Conservation (phyloP, 1,284 basidiomycete genomes). For the Cystobasidium pallidum region DNA sequence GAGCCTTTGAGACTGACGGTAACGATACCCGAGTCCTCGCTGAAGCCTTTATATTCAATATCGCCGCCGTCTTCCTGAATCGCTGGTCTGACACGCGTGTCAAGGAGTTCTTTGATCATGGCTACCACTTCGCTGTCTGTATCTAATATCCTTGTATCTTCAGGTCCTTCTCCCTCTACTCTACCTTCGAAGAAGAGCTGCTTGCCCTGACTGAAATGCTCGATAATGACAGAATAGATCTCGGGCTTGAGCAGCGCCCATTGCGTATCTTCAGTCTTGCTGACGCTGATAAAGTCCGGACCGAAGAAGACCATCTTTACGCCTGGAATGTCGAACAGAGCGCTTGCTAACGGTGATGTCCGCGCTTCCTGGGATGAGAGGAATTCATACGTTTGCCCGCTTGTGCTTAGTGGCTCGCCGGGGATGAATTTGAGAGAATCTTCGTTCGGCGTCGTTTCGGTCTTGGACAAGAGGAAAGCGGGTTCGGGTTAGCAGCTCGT, state of each 20-base stretch:
- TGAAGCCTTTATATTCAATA: constrained; percentile 63
- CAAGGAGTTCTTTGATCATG: constrained; percentile 97
- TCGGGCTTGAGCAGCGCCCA: constrained; percentile 98
- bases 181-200: constrained; percentile 77
- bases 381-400: constrained; percentile 85
- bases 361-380: constrained; percentile 83
- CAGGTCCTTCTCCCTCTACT: constrained; percentile 75
- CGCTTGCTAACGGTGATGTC: constrained; percentile 84
- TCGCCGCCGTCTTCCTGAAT: constrained; percentile 93
- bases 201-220: constrained; percentile 88
- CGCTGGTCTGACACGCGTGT: constrained; percentile 90
- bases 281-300: constrained; percentile 96
- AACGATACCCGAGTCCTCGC: constrained; percentile 62
- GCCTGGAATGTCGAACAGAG: constrained; percentile 90
- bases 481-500: neutral
- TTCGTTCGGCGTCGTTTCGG: constrained; percentile 94
- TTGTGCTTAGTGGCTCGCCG: constrained; percentile 81
- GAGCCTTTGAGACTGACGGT: constrained; percentile 91
- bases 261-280: constrained; percentile 80
- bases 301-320: constrained; percentile 89
- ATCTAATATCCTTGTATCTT: constrained; percentile 94
- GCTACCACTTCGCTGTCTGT: constrained; percentile 96
- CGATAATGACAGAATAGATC: constrained; percentile 96
- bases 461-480: constrained; percentile 91
- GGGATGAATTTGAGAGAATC: constrained; percentile 98